Evolutionary conservation across 306 rosid species (phyloP), one percentile per base, ranked within the genome.

Genomic region (Canavalia gladiata): DNA sequence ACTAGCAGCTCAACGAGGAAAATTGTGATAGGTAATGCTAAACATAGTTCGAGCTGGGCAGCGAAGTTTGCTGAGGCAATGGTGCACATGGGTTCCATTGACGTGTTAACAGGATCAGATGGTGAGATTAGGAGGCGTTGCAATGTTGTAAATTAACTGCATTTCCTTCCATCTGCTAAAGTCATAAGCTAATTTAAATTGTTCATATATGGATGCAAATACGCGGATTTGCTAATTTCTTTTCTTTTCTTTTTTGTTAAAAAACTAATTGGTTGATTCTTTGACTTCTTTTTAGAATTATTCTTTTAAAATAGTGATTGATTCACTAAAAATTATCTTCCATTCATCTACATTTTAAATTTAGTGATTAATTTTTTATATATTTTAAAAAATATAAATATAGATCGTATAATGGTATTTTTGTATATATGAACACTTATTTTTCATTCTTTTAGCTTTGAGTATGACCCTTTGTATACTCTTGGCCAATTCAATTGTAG

Each of bases 21-120:
- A 30, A 77, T 37, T 76, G 87, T 81, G 54, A 7, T 72, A 1
- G 77, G 13, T 41, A 87, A 87, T 87, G 87, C 63, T 0, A 51
- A 28, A 8, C 3, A 81, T 52, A 73, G 72, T 47, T 45, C 68
- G 0, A 10, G 3, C 0, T 87, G 90, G 87, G 39, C 84, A 7
- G 3, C 13, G 1, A 87, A 84, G 76, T 87, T 81, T 73, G 86
- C 86, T 0, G 62, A 72, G 41, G 90, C 90, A 37, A 87, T 87
- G 90, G 82, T 84, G 45, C 83, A 69, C 1, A 87, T 87, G 90
- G 90, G 90, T 37, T 76, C 90, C 6, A 72, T 87, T 1, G 68
- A 84, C 0, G 90, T 84, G 37, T 41, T 84, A 2, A 87, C 87
- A 0, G 86, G 86, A 3, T 58, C 79, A 4, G 34, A 77, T 45